phyloP scores from a whole-genome alignment of 2,329 filamentous ascomycete genomes.

The Penicillium paneum region DNA sequence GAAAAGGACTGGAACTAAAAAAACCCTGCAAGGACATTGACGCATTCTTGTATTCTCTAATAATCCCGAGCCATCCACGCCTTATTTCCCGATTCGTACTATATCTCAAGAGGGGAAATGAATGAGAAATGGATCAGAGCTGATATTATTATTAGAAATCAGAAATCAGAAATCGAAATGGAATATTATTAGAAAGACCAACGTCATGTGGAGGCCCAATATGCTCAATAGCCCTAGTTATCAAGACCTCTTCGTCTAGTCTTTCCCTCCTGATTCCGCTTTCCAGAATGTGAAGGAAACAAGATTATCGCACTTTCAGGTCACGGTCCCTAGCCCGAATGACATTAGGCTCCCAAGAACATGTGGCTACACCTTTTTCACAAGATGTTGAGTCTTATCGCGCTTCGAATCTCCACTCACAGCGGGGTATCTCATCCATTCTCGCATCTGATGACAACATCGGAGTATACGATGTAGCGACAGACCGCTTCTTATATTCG shows the following conservation, averaged over 20 bases:
- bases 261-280: background rate
- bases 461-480: background rate
- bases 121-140: background rate
- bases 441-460: constrained; percentile 5
- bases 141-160: background rate
- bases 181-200: background rate
- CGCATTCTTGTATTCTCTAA: background rate
- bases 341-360: background rate
- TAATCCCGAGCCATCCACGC: background rate
- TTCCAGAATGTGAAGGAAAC: background rate
- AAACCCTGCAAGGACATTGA: background rate
- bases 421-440: background rate
- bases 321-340: background rate
- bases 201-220: background rate
- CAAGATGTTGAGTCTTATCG: constrained; percentile 6
- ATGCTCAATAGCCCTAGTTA: background rate
- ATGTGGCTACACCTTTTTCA: background rate
- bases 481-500: constrained; percentile 3
- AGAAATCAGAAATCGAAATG: background rate
- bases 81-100: background rate
- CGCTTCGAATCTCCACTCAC: background rate
- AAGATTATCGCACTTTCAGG: background rate
- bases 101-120: background rate
- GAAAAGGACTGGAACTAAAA: background rate
- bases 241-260: background rate